Evolutionary conservation across 1,284 basidiomycete species (phyloP).

Genomic region (Filobasidium uniguttulatum): DNA sequence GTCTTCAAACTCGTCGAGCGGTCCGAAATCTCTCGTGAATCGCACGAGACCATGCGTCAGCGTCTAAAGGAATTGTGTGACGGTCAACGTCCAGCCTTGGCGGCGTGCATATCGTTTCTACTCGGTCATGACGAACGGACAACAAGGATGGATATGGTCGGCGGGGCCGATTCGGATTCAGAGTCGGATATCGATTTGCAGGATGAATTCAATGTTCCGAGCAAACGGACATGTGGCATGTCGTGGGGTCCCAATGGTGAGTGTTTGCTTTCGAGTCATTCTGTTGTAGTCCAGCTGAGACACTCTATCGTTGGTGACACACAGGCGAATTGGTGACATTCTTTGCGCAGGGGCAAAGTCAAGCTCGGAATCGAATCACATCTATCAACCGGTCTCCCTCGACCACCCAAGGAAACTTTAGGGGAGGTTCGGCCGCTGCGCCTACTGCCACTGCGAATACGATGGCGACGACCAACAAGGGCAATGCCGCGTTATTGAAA

Average conservation of each 20-base stretch:
- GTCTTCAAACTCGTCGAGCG: slow-evolving; percentile 69
- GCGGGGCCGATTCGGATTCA: slow-evolving; percentile 24
- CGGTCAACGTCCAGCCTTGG: slow-evolving; percentile 58
- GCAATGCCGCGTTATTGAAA: slow-evolving; percentile 21
- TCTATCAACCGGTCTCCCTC: slow-evolving; percentile 29
- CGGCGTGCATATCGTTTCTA: slow-evolving; percentile 64
- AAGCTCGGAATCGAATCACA: slow-evolving; percentile 19
- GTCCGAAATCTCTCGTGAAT: slow-evolving; percentile 60
- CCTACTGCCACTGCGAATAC: slow-evolving; percentile 17
- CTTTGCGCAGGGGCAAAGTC: slow-evolving; percentile 45
- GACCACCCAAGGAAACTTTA: neutral
- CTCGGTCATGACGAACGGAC: slow-evolving; percentile 43
- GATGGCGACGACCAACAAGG: slow-evolving; percentile 8
- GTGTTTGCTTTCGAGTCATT: too few species aligned
- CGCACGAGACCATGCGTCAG: slow-evolving; percentile 59
- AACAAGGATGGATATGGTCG: slow-evolving; percentile 23
- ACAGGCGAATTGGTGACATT: slow-evolving; percentile 72
- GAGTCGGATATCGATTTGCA: slow-evolving; percentile 32
- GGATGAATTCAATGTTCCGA: slow-evolving; percentile 23
- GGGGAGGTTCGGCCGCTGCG: too few species aligned
- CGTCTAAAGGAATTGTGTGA: slow-evolving; percentile 59
- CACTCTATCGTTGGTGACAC: neutral
- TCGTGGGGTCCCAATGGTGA: slow-evolving; percentile 72
- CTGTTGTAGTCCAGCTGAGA: neutral
- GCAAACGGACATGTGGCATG: slow-evolving; percentile 29